Base-by-base conservation (phyloP, 495 filamentous ascomycete species). In the Trypethelium eluteriae region DNA sequence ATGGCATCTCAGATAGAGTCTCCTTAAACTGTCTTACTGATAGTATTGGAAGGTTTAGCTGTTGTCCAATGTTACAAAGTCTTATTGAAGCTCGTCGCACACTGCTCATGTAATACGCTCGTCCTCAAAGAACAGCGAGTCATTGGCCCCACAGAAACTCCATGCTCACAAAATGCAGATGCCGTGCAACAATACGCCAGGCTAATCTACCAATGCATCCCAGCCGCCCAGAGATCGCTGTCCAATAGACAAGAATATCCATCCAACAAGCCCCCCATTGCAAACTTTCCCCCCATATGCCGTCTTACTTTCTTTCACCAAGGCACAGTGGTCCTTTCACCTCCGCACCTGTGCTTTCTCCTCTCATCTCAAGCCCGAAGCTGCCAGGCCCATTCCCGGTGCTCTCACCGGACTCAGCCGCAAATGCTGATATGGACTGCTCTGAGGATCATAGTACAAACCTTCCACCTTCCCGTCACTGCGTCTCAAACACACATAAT, bases 371-470 rank as follows among this genome's bases (percentile, higher is more conserved):
- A 67, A 66, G 59, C 49, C 68, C 59, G 61, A 70, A 59, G 41
- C 56, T 25, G 59, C 41, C 64, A 59, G 53, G 32, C 68, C 70
- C 63, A 69, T 67, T 38, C 66, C 64, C 36, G 67, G 66, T 25
- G 69, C 72, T 44, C 68, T 66, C 62, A 69, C 77, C 16, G 85
- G 83, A 64, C 78, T 81, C 59, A 91, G 70, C 59, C 81, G 84
- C 50, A 91, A 71, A 69, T 86, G 83, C 72, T 91, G 88, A 73
- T 88, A 89, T 14, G 88, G 88, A 36, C 83, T 85, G 68, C 87
- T 89, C 68, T 81, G 79, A 4, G 88, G 87, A 72, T 91, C 88
- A 72, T 88, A 89, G 68, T 91, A 91, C 62, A 90, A 76, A 0
- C 88, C 88, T 69, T 89, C 86, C 44, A 90, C 80, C 36, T 78